A percentile compares a stretch with the other conserved stretches of the same genome.
These are phyloP conservation scores for Fusarium cicatricum DNA, from an alignment of 2,329 filamentous ascomycete species.

Conservation along the genomic window DNA sequence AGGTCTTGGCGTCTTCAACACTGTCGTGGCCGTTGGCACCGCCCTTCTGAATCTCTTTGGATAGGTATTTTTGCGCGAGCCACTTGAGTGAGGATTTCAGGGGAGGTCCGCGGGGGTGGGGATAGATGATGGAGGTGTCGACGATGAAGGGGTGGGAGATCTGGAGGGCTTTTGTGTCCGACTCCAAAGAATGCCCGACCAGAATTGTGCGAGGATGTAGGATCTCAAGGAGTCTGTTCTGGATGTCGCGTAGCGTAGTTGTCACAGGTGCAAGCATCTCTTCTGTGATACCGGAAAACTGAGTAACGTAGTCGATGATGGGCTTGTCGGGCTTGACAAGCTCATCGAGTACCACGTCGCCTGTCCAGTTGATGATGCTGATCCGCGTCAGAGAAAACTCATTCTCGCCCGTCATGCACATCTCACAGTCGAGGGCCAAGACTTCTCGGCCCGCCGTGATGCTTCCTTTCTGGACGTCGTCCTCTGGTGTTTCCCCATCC, in stretches of 20 bases:
- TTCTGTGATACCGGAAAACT: conserved; percentile 90
- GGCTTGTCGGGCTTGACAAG: conserved; percentile 88
- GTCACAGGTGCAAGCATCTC: conserved; percentile 84
- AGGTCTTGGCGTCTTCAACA: conserved; percentile 89
- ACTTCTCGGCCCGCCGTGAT: conserved; percentile 83
- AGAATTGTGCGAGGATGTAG: conserved; percentile 78
- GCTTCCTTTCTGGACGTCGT: conserved; percentile 79
- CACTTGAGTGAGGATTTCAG: conserved; percentile 92
- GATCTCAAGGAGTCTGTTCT: conserved; percentile 76
- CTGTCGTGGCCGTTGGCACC: conserved; percentile 83
- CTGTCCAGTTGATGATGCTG: conserved; percentile 87
- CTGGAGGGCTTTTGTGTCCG: conserved; percentile 83
- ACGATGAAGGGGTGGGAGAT: conserved; percentile 92
- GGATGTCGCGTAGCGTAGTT: conserved; percentile 84
- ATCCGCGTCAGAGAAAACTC: conserved; percentile 88
- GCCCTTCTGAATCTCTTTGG: conserved; percentile 86
- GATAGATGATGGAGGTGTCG: conserved; percentile 89
- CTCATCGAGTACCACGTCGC: conserved; percentile 83
- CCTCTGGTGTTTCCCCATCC: conserved; percentile 73
- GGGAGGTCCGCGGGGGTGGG: conserved; percentile 87
- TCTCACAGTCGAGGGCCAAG: conserved; percentile 92
- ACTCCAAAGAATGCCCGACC: conserved; percentile 82
- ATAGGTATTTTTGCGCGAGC: conserved; percentile 85
- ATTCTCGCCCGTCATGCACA: conserved; percentile 87
- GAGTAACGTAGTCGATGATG: conserved; percentile 93